Evolutionary conservation across 495 filamentous ascomycete species (phyloP), one percentile per base, ranked within the genome.

Genomic region (Penicillium cataractarum): DNA sequence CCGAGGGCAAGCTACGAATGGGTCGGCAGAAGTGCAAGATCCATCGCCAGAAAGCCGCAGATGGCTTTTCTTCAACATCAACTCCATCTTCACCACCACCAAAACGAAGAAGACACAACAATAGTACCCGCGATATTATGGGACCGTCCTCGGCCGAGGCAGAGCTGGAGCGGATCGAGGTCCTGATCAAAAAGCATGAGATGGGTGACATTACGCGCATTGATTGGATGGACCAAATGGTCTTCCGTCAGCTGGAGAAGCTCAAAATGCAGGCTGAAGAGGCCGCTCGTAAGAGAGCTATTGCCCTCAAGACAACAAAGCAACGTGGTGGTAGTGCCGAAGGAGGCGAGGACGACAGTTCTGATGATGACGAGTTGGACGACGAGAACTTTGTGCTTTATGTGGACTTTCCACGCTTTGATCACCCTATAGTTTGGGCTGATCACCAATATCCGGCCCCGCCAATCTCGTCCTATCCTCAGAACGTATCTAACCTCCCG

Each of bases 181-280:
- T 86, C 55, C 69, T 97, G 50, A 90, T 99, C 67, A 99, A 99
- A 78, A 96, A 97, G 73, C 96, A 97, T 67, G 95, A 99, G 71
- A 95, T 97, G 88, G 92, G 92, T 24, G 94, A 98, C 67, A 93
- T 99, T 15, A 88, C 90, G 3, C 84, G 91, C 17, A 89, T 95
- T 48, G 92, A 96, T 71, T 98, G 95, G 95, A 84, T 99, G 54
- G 95, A 99, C 71, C 89, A 93, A 64, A 81, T 98, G 61, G 92
- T 96, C 7, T 97, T 96, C 70, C 89, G 92, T 40, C 88, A 88
- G 46, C 82, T 95, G 53, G 92, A 96, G 74, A 92, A 89, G 77
- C 83, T 87, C 58, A 87, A 89, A 53, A 68, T 84, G 7, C 83
- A 86, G 63, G 83, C 86, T 13, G 78, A 78, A 59, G 76, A 78